Conservation (phyloP, 1,284 basidiomycete genomes). For the Sporisorium exsertum region DNA sequence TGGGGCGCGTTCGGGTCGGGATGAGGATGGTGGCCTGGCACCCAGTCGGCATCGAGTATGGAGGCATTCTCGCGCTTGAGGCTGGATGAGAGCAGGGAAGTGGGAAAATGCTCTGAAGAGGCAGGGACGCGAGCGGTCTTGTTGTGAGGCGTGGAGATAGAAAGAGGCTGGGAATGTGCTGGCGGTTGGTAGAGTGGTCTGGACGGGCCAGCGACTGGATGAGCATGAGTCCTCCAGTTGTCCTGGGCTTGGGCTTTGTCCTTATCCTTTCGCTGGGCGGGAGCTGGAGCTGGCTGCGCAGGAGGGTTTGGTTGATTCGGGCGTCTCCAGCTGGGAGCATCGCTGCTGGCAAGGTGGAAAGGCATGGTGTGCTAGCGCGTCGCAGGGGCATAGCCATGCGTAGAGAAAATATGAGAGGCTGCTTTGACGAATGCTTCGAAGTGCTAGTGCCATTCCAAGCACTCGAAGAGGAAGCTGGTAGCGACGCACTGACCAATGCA, state of each 20-base stretch:
- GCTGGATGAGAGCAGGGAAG: slow-evolving; percentile 40
- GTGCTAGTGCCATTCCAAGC: background rate
- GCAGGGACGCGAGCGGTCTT: background rate
- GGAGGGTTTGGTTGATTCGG: slow-evolving; percentile 6
- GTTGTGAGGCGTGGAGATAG: slow-evolving; percentile 14
- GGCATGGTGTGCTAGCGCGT: slow-evolving; percentile 19
- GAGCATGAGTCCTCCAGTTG: slow-evolving; percentile 42
- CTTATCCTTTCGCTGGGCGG: slow-evolving; percentile 20
- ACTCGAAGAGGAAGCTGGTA: background rate
- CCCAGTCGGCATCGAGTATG: slow-evolving; percentile 20
- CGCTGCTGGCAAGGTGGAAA: slow-evolving; percentile 15
- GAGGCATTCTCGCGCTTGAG: slow-evolving; percentile 20
- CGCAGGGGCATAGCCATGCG: background rate
- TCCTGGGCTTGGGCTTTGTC: slow-evolving; percentile 16
- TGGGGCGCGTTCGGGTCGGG: slow-evolving; percentile 25
- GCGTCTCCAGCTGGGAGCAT: slow-evolving; percentile 43
- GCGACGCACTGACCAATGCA: background rate
- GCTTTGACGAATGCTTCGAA: background rate
- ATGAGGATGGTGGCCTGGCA: slow-evolving; percentile 32
- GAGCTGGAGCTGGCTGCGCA: slow-evolving; percentile 17
- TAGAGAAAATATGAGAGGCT: background rate
- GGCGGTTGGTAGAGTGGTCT: background rate
- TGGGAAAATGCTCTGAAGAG: background rate
- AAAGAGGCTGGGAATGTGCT: slow-evolving; percentile 19
- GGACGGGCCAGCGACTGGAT: slow-evolving; percentile 21